Conservation (phyloP, 106 monocot species). For the Acorus calamus region DNA sequence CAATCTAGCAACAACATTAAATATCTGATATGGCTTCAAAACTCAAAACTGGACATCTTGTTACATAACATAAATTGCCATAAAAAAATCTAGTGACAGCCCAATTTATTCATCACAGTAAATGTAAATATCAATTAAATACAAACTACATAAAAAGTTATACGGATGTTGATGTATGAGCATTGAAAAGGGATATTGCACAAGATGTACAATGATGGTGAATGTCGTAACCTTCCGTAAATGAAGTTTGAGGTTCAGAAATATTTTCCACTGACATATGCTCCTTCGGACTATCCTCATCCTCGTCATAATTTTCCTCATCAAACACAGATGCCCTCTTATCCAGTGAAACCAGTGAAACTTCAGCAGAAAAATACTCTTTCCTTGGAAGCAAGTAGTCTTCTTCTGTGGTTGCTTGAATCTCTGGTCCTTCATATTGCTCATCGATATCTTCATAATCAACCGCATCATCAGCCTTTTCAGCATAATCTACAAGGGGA, state of each 20-base stretch:
- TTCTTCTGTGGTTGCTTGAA: conserved; percentile 60
- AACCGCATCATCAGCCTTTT: conserved; percentile 94
- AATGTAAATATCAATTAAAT: too few relatives aligned
- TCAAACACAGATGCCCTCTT: conserved; percentile 64
- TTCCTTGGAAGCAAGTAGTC: conserved; percentile 60
- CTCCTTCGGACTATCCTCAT: conserved; percentile 46
- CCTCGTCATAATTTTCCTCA: conserved; percentile 98
- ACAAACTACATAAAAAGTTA: too few relatives aligned
- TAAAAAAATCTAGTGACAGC: too few relatives aligned
- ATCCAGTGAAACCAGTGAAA: conserved; percentile 38
- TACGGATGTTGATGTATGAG: too few relatives aligned
- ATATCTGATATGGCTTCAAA: too few relatives aligned
- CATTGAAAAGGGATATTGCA: too few relatives aligned
- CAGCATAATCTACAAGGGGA: conserved; percentile 67
- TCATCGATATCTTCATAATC: conserved; percentile 98
- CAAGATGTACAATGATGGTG: too few relatives aligned
- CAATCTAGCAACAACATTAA: too few relatives aligned
- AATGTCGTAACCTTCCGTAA: conserved; percentile 19
- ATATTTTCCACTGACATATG: conserved; percentile 20
- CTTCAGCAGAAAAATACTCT: conserved; percentile 50
- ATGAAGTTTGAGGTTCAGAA: conserved; percentile 3
- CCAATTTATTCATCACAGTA: too few relatives aligned
- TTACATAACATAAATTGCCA: too few relatives aligned
- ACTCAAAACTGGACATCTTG: too few relatives aligned
- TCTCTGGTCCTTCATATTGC: conserved; percentile 95